These are phyloP conservation scores for Cercospora sp. DNA, from an alignment of 2,329 filamentous ascomycete species.

Conservation along the genomic window DNA sequence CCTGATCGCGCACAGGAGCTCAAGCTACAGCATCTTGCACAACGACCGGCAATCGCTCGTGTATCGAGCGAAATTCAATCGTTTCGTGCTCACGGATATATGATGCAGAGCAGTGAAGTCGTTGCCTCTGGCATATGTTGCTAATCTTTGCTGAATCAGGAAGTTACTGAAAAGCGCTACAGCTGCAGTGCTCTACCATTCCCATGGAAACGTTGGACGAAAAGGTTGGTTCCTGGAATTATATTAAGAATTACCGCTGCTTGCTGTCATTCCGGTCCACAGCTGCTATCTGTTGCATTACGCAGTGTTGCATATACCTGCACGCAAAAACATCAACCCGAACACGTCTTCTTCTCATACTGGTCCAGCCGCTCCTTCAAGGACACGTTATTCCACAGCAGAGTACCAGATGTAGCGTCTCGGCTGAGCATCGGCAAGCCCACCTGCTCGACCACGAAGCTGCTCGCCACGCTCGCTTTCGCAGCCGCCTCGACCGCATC, in stretches of 20 bases:
- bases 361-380: constrained; percentile 45
- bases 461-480: constrained; percentile 35
- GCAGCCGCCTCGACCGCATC: constrained; percentile 28
- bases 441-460: constrained; percentile 34
- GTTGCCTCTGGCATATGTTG: background rate
- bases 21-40: background rate
- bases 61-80: background rate
- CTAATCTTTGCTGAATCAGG: background rate
- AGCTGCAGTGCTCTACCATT: background rate
- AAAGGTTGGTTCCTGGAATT: background rate
- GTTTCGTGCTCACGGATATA: background rate
- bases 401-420: constrained; percentile 36
- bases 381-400: constrained; percentile 51
- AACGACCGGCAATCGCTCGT: background rate
- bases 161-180: background rate
- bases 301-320: background rate
- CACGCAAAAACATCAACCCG: background rate
- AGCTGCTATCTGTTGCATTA: background rate
- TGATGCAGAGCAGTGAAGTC: background rate
- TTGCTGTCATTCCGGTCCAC: background rate
- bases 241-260: background rate
- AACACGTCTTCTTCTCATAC: constrained; percentile 17
- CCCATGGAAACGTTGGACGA: background rate
- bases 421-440: constrained; percentile 31
- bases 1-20: background rate